phyloP scores from a whole-genome alignment of 202 grass and related monocot genomes.

The Zoysia matrella region DNA sequence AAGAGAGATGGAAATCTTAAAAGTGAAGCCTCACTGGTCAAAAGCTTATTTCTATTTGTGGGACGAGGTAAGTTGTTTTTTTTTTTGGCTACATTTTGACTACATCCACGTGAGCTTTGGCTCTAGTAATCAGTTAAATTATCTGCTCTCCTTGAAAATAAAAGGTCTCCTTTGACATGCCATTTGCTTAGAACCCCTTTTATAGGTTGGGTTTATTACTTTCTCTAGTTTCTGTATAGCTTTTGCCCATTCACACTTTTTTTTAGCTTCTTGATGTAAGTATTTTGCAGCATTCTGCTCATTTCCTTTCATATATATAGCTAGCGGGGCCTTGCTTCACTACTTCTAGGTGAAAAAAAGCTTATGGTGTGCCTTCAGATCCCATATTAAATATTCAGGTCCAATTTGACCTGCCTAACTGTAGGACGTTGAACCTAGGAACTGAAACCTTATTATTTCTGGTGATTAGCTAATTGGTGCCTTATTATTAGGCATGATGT shows the following conservation, averaged over 20 bases:
- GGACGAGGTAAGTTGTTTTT: conserved; percentile 78
- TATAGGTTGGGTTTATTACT: no score
- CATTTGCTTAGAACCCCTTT: no score
- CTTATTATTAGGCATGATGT: background rate
- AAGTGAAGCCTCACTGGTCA: conserved; percentile 80
- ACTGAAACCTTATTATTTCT: background rate
- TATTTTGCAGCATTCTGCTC: no score
- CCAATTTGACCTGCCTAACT: conserved; percentile 17
- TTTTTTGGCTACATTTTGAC: conserved; percentile 22
- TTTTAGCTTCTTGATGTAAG: no score
- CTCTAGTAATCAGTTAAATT: background rate
- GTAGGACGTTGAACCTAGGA: conserved; percentile 15
- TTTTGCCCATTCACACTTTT: no score
- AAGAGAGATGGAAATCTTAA: conserved; percentile 88
- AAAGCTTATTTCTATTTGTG: conserved; percentile 99
- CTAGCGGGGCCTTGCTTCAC: no score
- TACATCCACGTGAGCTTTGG: background rate
- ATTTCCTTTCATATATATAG: no score
- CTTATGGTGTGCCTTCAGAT: conserved; percentile 28
- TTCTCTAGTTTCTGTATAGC: no score
- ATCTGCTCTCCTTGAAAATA: background rate
- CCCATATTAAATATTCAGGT: conserved; percentile 15
- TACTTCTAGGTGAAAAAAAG: no score
- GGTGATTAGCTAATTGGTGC: background rate
- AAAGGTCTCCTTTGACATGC: background rate